Evolutionary conservation across 805 yeast genomes (phyloP), one percentile per base, ranked within the genome.

Genomic region (Saturnispora mendoncae): DNA sequence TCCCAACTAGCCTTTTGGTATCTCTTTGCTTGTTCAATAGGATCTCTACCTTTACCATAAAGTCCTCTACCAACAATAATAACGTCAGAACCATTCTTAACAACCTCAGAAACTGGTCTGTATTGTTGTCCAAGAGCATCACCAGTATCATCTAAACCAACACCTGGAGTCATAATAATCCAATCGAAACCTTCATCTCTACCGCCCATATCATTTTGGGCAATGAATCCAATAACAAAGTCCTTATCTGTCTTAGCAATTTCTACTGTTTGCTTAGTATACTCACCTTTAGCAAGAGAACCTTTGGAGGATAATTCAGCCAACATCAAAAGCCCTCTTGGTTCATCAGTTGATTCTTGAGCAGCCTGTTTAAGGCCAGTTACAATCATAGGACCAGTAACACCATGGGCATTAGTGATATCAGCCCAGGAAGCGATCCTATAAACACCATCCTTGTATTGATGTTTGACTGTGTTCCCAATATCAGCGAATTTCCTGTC

Each of bases 51-150:
- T 55, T 86, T 84, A 12, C 92, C 97, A 59, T 84, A 87, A 42
- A 92, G 69, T 0, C 99, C 99, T 64, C 99, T 77, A 9, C 99
- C 99, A n/a, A 92, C 99, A 59, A 92, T 92, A 45, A 92, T 88
- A 39, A 92, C 74, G 60, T 92, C 99, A 2, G 94, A 73, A n/a
- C 97, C 97, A 1, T 82, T 76, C 12, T 74, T 57, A 10, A 90
- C 69, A 19, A 87, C 98, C 46, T 83, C 85, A 48, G 76, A 76
- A 3, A 90, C 97, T 4, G 96, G 78, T 61, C 98, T 74, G 63
- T 92, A 92, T 64, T 92, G 97, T 62, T 92, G 99, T 19, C 99
- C 99, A 46, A 92, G 71, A 1, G 80, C 76, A 59, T 92, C 99
- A 13, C 97, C 97, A 60, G 82, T 92, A 57, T 90, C 97, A 57